Conservation (phyloP, 2,329 filamentous ascomycete genomes). For the Capronia epimyces region DNA sequence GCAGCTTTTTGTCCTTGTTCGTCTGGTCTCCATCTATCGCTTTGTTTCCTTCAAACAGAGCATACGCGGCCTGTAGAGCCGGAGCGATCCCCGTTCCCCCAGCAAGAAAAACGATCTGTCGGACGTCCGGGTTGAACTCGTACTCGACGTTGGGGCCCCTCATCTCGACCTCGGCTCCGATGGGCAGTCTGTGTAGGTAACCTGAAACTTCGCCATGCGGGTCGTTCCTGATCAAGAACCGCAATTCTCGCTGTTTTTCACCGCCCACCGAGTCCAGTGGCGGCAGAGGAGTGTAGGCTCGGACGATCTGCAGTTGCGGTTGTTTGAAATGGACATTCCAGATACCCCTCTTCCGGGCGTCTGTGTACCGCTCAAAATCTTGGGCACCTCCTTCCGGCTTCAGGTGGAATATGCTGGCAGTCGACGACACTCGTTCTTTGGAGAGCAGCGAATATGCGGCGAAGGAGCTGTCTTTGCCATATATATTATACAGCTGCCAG, state of each 20-base stretch:
- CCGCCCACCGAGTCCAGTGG: conserved; percentile 36
- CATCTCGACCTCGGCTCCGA: conserved; percentile 63
- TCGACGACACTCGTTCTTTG: conserved; percentile 43
- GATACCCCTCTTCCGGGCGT: conserved; percentile 59
- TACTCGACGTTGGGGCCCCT: conserved; percentile 74
- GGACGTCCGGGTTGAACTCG: conserved; percentile 50
- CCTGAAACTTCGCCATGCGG: conserved; percentile 76
- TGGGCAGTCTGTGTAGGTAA: conserved; percentile 63
- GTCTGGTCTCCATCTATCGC: conserved; percentile 32
- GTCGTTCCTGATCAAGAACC: conserved; percentile 74
- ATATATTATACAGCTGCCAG: conserved; percentile 4
- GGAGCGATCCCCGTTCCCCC: conserved; percentile 91
- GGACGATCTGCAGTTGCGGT: conserved; percentile 83
- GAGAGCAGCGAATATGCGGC: conserved; percentile 40
- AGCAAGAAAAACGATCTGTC: conserved; percentile 72
- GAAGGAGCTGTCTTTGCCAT: conserved; percentile 29
- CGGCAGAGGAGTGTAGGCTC: conserved; percentile 86
- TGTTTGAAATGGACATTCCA: conserved; percentile 94
- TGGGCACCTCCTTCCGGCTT: conserved; percentile 30
- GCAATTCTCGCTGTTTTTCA: conserved; percentile 45
- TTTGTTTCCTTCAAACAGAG: conserved; percentile 44
- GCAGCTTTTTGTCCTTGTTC: conserved; percentile 48
- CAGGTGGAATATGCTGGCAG: conserved; percentile 42
- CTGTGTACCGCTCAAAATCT: conserved; percentile 38
- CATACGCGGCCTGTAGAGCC: conserved; percentile 71